Percentiles rank a stretch among this genome's conserved stretches.
Conservation (phyloP, 2,329 filamentous ascomycete species). For the Fusarium incarnatum region DNA sequence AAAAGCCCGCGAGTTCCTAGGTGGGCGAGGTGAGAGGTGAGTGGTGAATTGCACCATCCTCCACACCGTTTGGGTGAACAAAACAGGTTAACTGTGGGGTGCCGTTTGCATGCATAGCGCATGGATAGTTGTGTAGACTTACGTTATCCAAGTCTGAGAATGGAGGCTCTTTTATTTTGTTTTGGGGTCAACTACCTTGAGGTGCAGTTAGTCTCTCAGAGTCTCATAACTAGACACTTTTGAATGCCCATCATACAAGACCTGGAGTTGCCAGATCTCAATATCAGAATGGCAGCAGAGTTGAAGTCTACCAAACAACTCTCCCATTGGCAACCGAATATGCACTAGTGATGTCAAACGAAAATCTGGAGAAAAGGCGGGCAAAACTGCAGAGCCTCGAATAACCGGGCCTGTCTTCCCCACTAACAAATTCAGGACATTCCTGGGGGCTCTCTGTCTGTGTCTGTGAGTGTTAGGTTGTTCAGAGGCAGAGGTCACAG, state of each 20-base stretch:
- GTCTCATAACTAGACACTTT: neutral
- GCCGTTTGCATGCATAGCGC: constrained; percentile 32
- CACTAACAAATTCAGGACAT: constrained; percentile 31
- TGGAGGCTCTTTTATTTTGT: constrained; percentile 27
- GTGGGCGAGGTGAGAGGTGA: constrained; percentile 35
- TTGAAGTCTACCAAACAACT: constrained; percentile 21
- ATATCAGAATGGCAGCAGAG: constrained; percentile 5
- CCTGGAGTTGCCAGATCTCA: constrained; percentile 3
- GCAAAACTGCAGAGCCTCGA: constrained; percentile 50
- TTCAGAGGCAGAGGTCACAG: constrained; percentile 19
- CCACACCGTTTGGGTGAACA: constrained; percentile 33
- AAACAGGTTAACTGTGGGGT: constrained; percentile 37
- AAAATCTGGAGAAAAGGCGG: constrained; percentile 39
- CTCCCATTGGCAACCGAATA: constrained; percentile 20
- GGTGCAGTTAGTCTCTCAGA: neutral
- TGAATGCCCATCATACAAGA: neutral
- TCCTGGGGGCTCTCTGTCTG: constrained; percentile 11
- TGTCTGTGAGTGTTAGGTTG: neutral
- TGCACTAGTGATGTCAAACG: constrained; percentile 41
- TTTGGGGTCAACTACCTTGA: constrained; percentile 17
- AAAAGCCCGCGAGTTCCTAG: constrained; percentile 21
- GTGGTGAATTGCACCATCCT: constrained; percentile 34
- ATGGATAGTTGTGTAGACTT: constrained; percentile 37
- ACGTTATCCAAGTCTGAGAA: constrained; percentile 36
- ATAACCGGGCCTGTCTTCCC: constrained; percentile 48